Base-by-base conservation (phyloP, 2,329 filamentous ascomycete genomes). In the Claviceps arundinis region DNA sequence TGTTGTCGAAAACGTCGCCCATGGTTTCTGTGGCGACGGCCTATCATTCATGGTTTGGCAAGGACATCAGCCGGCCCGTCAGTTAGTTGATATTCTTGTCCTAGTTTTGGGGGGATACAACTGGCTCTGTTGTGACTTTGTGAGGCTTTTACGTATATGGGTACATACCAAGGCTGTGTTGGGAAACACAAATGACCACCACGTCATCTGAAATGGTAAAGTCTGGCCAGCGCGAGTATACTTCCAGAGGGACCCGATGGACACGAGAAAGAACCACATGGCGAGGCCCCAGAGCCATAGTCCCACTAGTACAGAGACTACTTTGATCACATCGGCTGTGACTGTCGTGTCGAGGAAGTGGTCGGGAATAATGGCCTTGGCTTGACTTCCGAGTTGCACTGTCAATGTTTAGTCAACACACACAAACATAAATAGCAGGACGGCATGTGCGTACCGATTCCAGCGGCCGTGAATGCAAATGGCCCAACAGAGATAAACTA, bases 241-340 rank as follows among this genome's bases (percentile, higher is more conserved):
- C 34, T 81, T 84, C 75, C 77, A 85, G 54, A 91, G 77, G 2
- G 86, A 86, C 2, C 85, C 84, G n/a, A 87, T 77, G 1, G 81
- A 84, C 11, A 93, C 82, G 53, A 91, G 71, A 65, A 91, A 91
- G 70, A 91, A 93, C 82, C 87, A 93, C 30, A 89, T 68, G 26
- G 85, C 84, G n/a, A 93, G 69, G 0, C 81, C 87, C 85, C 87
- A 93, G 3, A 93, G 74, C 86, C 87, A 94, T 11, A 93, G 69
- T 0, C 82, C 82, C 2, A 82, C 68, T 67, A 88, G 82, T 56
- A 85, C 63, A 2, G 73, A 71, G 13, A 78, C 58, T 0, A 79
- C 57, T 52, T 70, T 69, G 26, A 78, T 60, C 48, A 76, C 71
- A 43, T 69, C 64, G 5, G 69, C 63, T 4, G 71, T 67, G 48